phyloP scores from a whole-genome alignment of 805 yeast genomes.

The Ogataea degrootiae region DNA sequence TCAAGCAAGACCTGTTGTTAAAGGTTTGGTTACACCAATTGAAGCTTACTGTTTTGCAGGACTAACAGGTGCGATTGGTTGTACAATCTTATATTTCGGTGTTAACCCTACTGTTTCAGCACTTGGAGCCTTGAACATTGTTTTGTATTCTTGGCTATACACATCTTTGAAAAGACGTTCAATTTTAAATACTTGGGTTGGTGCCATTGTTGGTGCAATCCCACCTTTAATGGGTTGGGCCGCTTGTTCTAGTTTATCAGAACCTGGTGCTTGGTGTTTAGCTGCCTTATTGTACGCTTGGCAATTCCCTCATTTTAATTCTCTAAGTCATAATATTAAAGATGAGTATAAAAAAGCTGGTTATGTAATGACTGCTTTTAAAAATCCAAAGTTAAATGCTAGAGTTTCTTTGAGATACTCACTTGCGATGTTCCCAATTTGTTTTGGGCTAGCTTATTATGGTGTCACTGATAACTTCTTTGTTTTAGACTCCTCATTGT shows the following conservation, averaged over 20 bases:
- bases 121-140: constrained; percentile 77
- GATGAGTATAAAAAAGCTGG: constrained; percentile 91
- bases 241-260: constrained; percentile 68
- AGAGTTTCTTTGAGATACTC: constrained; percentile 90
- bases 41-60: constrained; percentile 85
- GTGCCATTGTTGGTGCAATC: constrained; percentile 97
- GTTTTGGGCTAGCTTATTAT: constrained; percentile 73
- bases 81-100: constrained; percentile 63
- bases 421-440: constrained; percentile 87
- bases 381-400: constrained; percentile 86
- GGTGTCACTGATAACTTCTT: constrained; percentile 81
- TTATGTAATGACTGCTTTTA: constrained; percentile 95
- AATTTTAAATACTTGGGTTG: constrained; percentile 95
- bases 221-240: constrained; percentile 99
- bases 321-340: constrained; percentile 82
- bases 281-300: constrained; percentile 90
- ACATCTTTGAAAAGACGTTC: constrained; percentile 84
- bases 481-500: constrained; percentile 71
- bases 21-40: constrained; percentile 66
- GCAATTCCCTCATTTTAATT: constrained; percentile 98
- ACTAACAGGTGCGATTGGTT: constrained; percentile 66
- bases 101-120: constrained; percentile 82
- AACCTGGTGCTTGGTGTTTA: constrained; percentile 94
- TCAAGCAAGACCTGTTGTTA: constrained; percentile 81
- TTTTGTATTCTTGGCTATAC: constrained; percentile 83